Evolutionary conservation across 495 filamentous ascomycete genomes (phyloP), one percentile per base, ranked within the genome.

Genomic region (Annulohypoxylon maeteangense): DNA sequence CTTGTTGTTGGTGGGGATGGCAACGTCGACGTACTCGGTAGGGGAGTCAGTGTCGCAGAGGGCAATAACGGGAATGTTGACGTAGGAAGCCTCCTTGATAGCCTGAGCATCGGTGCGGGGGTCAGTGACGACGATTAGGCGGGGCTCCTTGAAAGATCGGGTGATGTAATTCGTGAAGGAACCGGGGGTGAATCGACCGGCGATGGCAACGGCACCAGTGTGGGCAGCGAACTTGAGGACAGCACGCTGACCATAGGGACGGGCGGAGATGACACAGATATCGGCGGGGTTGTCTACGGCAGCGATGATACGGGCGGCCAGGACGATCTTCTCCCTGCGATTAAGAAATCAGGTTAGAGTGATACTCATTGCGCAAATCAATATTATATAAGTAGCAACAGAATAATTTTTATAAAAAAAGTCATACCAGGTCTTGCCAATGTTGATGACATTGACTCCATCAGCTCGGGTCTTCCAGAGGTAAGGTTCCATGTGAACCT

Each of bases 131-230:
- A 99, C 89, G 88, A 99, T 98, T 76, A 99, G 90, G 81, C 95
- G 96, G 79, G 95, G 95, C 87, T 99, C 95, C 91, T 98, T 98
- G 92, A 99, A 99, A 77, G 95, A 98, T 80, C 95, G 96, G 82
- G 95, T 99, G 90, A 98, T 99, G 92, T 99, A 99, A 87, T 99
- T 99, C 89, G 95, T 99, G 91, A 99, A 99, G 83, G 96, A 97
- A 89, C 95, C 95, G 79, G 95, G 95, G 79, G 95, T 99, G 90
- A 99, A 99, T 83, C 95, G 94, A 87, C 95, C 95, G 77, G 95
- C 96, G 81, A 99, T 99, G 81, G 95, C 93, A 78, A 93, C 92
- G 79, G 95, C 93, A 84, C 95, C 95, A 75, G 95, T 99, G 89
- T 99, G 94, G 68, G 92, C 85, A 76, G 95, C 95, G 87, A 97